Percentiles rank a stretch among this genome's conserved stretches.
Evolutionary conservation across 1,139 yeast species (phyloP).

Genomic region (Pichia sp.): DNA sequence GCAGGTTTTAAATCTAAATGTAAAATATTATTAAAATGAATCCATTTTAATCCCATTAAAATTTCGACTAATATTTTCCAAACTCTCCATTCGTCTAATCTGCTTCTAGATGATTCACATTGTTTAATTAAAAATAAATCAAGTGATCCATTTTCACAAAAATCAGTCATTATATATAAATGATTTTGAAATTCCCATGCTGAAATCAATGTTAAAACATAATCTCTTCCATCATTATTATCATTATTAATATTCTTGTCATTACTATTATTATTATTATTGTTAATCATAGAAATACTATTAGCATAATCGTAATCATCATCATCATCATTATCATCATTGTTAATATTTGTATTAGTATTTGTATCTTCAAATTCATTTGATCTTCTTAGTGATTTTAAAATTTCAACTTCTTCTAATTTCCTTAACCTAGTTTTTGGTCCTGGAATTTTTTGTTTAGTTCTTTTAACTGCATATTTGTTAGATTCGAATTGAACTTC

Average conservation of each 20-base stretch:
- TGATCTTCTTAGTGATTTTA: conserved; percentile 35
- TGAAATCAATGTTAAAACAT: conserved; percentile 70
- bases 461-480: conserved; percentile 80
- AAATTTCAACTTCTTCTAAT: conserved; percentile 51
- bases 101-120: conserved; percentile 59
- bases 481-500: conserved; percentile 62
- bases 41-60: conserved; percentile 68
- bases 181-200: conserved; percentile 79
- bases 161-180: conserved; percentile 90
- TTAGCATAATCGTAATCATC: conserved; percentile 21
- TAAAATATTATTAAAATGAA: conserved; percentile 68
- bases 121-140: conserved; percentile 75
- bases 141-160: conserved; percentile 89
- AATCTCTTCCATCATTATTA: conserved; percentile 53
- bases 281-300: conserved; percentile 33
- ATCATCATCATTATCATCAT: background rate
- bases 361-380: conserved; percentile 2
- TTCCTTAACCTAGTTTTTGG: conserved; percentile 46
- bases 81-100: conserved; percentile 89
- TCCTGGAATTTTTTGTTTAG: conserved; percentile 52
- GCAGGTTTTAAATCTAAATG: conserved; percentile 95
- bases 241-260: background rate
- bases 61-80: conserved; percentile 93
- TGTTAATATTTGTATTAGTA: background rate
- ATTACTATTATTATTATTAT: background rate